Conservation (phyloP, 148 eudicot species). For the Pharnaceum exiguum region DNA sequence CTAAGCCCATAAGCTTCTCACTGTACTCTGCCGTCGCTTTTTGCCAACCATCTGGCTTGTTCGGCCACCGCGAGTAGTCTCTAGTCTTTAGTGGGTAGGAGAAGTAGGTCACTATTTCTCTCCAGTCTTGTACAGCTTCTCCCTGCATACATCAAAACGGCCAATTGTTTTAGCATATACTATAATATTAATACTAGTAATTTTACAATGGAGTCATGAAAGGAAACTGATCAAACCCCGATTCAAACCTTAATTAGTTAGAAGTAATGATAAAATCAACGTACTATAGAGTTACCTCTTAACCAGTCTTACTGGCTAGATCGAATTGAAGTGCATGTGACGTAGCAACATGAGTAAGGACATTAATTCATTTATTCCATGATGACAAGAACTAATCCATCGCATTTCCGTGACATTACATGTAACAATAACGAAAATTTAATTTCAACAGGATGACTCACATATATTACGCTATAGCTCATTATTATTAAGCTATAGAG, state of each 20-base stretch:
- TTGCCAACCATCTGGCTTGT: conserved; percentile 84
- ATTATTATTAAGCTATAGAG: too few species aligned
- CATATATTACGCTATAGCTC: too few species aligned
- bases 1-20: conserved; percentile 65
- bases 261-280: neutral
- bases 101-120: conserved; percentile 84
- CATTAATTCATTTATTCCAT: too few species aligned
- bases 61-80: conserved; percentile 95
- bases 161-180: neutral
- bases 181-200: neutral
- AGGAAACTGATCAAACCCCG: neutral
- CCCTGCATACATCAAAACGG: conserved; percentile 39
- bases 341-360: too few species aligned
- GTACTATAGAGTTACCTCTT: too few species aligned
- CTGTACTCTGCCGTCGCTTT: conserved; percentile 61
- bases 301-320: too few species aligned
- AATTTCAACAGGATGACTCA: too few species aligned
- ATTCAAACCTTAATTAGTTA: too few species aligned
- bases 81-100: conserved; percentile 65
- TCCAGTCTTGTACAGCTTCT: conserved; percentile 82
- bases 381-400: too few species aligned
- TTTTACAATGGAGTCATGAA: neutral
- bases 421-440: too few species aligned
- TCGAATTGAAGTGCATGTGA: too few species aligned
- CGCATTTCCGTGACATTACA: too few species aligned